Base-by-base conservation (phyloP, 1,284 basidiomycete species). In the Athelia psychrophila region DNA sequence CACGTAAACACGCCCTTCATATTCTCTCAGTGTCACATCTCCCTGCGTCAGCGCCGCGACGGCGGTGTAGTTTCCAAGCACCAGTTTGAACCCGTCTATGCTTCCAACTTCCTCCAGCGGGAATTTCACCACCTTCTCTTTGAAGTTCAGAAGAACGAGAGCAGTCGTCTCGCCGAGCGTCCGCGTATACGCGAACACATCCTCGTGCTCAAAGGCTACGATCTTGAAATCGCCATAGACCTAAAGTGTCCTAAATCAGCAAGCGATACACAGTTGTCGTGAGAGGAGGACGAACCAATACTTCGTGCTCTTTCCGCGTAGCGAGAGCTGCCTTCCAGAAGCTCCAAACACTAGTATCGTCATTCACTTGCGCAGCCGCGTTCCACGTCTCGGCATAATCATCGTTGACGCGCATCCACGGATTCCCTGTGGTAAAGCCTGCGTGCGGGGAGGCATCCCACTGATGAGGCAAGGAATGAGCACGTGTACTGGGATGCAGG, bases 341-440 rank as follows among this genome's bases (percentile, higher is more conserved):
- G 2, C 68, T 59, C 45, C 74, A 73, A 3, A 88, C 81, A 56
- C 80, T 85, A 13, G 69, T 53, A 1, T 68, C 56, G 49, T 87
- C 77, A 0, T 63, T 56, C 9, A 74, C 49, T 63, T 88, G 81
- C 3, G 64, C 66, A 2, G 66, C 73, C 8, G 76, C 85, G 61
- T 91, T 91, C 78, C 85, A 88, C 0, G 51, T 56, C 2, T 66
- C 59, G 16, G 54, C 56, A 60, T 83, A 86, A 59, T 90, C 85
- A 40, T 88, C 84, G 59, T 88, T 84, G 9, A 87, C 80, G 13
- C 84, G 73, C 86, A 91, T 91, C 89, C 88, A 92, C 0, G 88
- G 85, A 15, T 68, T 75, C 2, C 78, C 80, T 0, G 75, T 74
- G 3, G 81, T 81, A 66, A 91, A 91, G 1, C 90, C 88, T 0